Percentiles rank a stretch among this genome's conserved stretches.
Evolutionary conservation across 768 basidiomycete species (phyloP).

Genomic region (Lactarius psammicola): DNA sequence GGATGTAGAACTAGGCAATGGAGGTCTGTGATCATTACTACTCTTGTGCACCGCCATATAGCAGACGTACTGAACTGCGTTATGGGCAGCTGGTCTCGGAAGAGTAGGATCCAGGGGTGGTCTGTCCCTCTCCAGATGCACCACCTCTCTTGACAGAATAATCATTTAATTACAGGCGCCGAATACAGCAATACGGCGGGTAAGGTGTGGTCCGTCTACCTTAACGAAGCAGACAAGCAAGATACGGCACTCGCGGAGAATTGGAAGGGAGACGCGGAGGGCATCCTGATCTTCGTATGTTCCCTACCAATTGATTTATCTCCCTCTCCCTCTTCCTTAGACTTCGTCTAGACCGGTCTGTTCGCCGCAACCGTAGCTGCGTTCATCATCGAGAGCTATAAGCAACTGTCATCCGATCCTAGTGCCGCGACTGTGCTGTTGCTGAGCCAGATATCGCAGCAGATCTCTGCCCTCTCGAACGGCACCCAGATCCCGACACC

Average conservation of each 20-base stretch:
- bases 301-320: neutral
- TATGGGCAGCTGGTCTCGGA: neutral
- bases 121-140: neutral
- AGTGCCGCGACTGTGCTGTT: conserved; percentile 1
- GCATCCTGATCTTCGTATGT: conserved; percentile 16
- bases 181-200: neutral
- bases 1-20: neutral
- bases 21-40: neutral
- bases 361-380: conserved; percentile 21
- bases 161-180: neutral
- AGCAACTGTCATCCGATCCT: conserved; percentile 10
- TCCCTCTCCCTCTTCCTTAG: too few relatives aligned
- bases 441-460: conserved; percentile 20
- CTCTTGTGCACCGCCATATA: too few relatives aligned
- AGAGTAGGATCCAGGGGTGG: neutral
- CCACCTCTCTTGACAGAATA: neutral
- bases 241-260: conserved; percentile 10
- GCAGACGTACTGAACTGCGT: too few relatives aligned
- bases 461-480: conserved; percentile 9
- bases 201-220: conserved; percentile 16
- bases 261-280: conserved; percentile 18
- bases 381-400: conserved; percentile 24
- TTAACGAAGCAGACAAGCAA: conserved; percentile 9
- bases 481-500: neutral
- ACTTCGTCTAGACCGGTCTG: conserved; percentile 17